Conservation (phyloP, 164 flowering plant species). For the Magnolia changhungtana region DNA sequence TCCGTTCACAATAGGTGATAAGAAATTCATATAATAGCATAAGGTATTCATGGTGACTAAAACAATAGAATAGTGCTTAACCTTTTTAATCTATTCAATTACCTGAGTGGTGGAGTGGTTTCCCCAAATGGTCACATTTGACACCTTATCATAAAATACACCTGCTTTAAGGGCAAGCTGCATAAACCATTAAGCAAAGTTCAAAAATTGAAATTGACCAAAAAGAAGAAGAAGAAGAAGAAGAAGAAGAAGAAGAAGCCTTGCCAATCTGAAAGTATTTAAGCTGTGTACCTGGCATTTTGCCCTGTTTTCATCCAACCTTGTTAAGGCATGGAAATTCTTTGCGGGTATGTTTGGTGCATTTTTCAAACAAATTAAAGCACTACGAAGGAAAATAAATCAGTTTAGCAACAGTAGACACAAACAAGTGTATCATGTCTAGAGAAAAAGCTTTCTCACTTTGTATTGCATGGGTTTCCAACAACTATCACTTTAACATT, state of each 20-base stretch:
- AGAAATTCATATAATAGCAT: too few relatives aligned
- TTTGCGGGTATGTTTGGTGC: slow-evolving; percentile 92
- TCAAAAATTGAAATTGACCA: neutral
- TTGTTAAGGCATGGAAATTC: slow-evolving; percentile 93
- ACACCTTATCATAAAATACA: slow-evolving; percentile 91
- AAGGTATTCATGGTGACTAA: too few relatives aligned
- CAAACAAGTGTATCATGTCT: neutral
- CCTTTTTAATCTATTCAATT: neutral
- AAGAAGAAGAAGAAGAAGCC: neutral
- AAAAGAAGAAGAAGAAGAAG: neutral
- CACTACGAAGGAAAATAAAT: slow-evolving; percentile 39
- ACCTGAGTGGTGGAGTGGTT: slow-evolving; percentile 99
- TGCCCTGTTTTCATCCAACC: slow-evolving; percentile 95
- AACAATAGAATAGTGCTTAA: too few relatives aligned
- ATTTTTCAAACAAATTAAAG: slow-evolving; percentile 88
- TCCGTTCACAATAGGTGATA: too few relatives aligned
- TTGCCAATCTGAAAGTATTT: neutral
- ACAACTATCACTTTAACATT: slow-evolving; percentile 90
- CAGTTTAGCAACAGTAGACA: slow-evolving; percentile 8
- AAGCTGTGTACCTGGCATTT: slow-evolving; percentile 72
- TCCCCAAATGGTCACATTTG: slow-evolving; percentile 97
- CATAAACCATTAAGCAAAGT: slow-evolving; percentile 17
- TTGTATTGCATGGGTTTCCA: slow-evolving; percentile 98
- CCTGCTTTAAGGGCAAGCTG: slow-evolving; percentile 98
- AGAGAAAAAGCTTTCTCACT: slow-evolving; percentile 38